These are phyloP conservation scores for Plasmodium inui DNA, from an alignment of 169 alveolate species.

Conservation along the genomic window DNA sequence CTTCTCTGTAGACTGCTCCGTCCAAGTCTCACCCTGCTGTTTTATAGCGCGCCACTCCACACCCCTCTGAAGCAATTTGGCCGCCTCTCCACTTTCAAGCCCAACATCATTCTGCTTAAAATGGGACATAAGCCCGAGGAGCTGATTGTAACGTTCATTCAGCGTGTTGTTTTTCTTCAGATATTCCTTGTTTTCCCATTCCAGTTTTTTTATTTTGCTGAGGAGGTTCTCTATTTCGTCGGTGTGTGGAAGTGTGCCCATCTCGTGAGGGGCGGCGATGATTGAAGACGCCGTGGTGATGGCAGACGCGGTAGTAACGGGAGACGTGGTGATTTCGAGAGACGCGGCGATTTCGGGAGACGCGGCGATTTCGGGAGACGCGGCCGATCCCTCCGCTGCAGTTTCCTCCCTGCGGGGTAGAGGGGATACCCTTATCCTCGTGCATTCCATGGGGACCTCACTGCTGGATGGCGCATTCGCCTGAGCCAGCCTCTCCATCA, in stretches of 20 bases:
- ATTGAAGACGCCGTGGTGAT: too few relatives aligned
- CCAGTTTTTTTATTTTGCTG: constrained; percentile 24
- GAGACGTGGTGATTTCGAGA: too few relatives aligned
- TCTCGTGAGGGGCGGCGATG: background rate
- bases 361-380: background rate
- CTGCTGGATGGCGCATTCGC: background rate
- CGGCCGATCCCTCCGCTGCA: background rate
- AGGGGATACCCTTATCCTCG: background rate
- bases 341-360: background rate
- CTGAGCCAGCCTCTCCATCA: background rate
- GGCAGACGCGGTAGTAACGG: too few relatives aligned
- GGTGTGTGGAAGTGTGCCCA: background rate
- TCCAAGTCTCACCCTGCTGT: background rate
- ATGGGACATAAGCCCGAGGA: constrained; percentile 13
- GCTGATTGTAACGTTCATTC: constrained; percentile 24
- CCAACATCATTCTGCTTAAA: background rate
- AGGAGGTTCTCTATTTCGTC: background rate
- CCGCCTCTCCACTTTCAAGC: background rate
- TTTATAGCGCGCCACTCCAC: background rate
- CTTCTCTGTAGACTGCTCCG: background rate
- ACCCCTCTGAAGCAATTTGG: background rate
- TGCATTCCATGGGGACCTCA: background rate
- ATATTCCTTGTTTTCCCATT: constrained; percentile 32
- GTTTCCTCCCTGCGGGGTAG: background rate
- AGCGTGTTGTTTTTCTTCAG: background rate